Conservation (phyloP, 257 asterid species). For the Solanum paucissectum region DNA sequence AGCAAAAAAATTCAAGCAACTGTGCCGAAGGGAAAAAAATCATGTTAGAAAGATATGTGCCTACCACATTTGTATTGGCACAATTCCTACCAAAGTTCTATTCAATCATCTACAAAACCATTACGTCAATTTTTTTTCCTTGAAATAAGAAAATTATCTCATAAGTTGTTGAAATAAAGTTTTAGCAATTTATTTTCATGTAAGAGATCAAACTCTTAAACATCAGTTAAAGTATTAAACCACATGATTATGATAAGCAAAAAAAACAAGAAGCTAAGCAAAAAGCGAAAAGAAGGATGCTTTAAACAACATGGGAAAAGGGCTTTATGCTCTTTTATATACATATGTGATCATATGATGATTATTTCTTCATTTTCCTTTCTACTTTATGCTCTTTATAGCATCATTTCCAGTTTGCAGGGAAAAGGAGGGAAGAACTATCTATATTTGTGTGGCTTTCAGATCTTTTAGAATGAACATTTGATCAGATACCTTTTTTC, state of each 20-base stretch:
- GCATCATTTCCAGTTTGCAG: not conserved
- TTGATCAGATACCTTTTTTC: slow-evolving; percentile 6
- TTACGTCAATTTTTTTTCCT: not conserved
- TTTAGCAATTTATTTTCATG: not conserved
- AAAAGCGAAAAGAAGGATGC: not conserved
- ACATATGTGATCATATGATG: not conserved
- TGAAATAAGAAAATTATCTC: not conserved
- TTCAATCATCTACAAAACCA: not conserved
- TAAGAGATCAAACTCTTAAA: not conserved
- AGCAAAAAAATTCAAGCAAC: not conserved
- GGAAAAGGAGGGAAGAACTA: not conserved
- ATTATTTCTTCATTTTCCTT: not conserved
- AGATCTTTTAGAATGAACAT: slow-evolving; percentile 4
- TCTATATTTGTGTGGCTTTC: not conserved
- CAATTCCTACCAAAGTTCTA: not conserved
- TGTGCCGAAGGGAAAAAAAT: not conserved
- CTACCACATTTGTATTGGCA: not conserved
- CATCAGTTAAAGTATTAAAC: not conserved
- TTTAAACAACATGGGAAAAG: not conserved
- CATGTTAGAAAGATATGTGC: not conserved
- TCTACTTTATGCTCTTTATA: not conserved
- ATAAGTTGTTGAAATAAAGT: not conserved
- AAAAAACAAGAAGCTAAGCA: too few species aligned
- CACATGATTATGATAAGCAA: not conserved
- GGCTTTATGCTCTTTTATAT: not conserved